Percentiles rank a stretch among this genome's conserved stretches.
Conservation (phyloP, 208 protist species). For the Leptomonas seymouri region DNA sequence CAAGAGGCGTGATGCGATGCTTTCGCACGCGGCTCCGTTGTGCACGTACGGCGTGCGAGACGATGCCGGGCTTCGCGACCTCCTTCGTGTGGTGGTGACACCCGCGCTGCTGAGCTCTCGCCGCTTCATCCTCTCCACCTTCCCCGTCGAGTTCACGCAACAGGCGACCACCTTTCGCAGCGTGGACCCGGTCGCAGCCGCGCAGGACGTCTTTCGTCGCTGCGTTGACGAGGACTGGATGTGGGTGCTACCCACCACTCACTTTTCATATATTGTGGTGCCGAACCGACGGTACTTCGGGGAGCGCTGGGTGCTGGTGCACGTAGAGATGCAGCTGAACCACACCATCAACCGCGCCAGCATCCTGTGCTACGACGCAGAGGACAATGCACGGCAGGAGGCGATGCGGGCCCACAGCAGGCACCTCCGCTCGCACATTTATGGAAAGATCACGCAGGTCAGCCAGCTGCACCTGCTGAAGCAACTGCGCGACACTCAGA, state of each 20-base stretch:
- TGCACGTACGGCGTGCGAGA: conserved; percentile 7
- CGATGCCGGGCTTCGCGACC: conserved; percentile 38
- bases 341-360: conserved; percentile 32
- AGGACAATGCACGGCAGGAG: conserved; percentile 7
- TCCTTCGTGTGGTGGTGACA: conserved; percentile 56
- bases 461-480: conserved; percentile 84
- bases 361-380: conserved; percentile 57
- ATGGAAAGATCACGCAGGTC: conserved; percentile 70
- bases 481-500: conserved; percentile 84
- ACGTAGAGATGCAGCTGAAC: conserved; percentile 36
- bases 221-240: conserved; percentile 80
- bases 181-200: conserved; percentile 58
- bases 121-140: conserved; percentile 49
- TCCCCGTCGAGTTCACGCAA: conserved; percentile 78
- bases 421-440: conserved; percentile 57
- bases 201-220: conserved; percentile 63
- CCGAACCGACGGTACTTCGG: conserved; percentile 50
- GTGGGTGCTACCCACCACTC: conserved; percentile 54
- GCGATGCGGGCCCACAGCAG: conserved; percentile 30
- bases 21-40: conserved; percentile 24
- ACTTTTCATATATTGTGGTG: conserved; percentile 57
- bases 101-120: conserved; percentile 66
- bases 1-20: conserved; percentile 10
- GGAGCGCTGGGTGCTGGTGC: conserved; percentile 68
- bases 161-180: conserved; percentile 54